A percentile compares a stretch with the other conserved stretches of the same genome.
Evolutionary conservation across 805 yeast genomes (phyloP).

Genomic region (Grigorovia yakushimaensis): DNA sequence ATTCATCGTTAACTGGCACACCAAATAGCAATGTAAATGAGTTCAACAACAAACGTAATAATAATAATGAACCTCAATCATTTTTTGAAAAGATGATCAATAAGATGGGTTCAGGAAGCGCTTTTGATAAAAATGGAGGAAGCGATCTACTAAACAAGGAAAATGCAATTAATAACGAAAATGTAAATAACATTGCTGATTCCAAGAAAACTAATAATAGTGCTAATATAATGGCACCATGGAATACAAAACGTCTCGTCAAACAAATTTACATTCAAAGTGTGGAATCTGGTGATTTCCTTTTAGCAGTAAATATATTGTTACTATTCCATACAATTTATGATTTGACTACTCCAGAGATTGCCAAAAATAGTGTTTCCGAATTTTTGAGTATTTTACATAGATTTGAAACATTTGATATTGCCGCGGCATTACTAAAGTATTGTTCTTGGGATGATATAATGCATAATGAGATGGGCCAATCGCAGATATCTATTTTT

Average conservation of each 20-base stretch:
- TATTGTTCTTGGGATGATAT: conserved; percentile 28
- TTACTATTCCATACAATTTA: conserved; percentile 25
- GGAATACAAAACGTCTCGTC: conserved; percentile 24
- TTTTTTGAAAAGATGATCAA: conserved; percentile 4
- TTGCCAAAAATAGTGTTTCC: conserved; percentile 23
- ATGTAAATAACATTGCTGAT: too few relatives aligned
- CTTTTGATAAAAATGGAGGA: not conserved
- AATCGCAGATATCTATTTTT: conserved; percentile 39
- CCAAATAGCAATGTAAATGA: not conserved
- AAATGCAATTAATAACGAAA: not conserved
- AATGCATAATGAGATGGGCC: conserved; percentile 18
- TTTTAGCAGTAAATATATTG: conserved; percentile 22
- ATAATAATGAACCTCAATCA: not conserved
- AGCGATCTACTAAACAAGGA: not conserved
- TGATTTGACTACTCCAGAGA: conserved; percentile 16
- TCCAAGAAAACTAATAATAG: not conserved
- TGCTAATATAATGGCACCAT: conserved; percentile 16
- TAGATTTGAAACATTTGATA: conserved; percentile 27
- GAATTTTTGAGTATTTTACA: conserved; percentile 25
- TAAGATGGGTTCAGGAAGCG: not conserved
- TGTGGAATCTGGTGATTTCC: conserved; percentile 24
- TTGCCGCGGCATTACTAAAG: conserved; percentile 26
- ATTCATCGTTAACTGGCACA: conserved; percentile 10
- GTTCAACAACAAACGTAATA: not conserved
- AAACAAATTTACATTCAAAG: conserved; percentile 24